Percentiles rank a stretch among this genome's conserved stretches.
Conservation (phyloP, 148 eudicot species). For the Fallopia convolvulus region DNA sequence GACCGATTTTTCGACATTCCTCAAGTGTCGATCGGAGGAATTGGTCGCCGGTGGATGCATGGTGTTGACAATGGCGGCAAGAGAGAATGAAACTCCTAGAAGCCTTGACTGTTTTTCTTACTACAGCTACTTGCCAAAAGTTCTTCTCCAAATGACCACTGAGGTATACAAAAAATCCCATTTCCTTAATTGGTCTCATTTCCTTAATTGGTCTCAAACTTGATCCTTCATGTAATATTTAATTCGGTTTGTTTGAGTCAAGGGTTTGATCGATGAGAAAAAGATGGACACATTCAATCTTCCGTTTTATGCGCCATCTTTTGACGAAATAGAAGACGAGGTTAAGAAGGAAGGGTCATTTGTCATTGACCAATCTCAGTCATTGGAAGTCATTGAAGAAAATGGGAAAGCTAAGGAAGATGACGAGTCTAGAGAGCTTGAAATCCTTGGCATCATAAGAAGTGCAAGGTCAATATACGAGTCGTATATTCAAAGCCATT, state of each 20-base stretch:
- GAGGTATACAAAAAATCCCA: neutral
- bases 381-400: no score
- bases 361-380: neutral
- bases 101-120: neutral
- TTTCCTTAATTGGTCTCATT: no score
- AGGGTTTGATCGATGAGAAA: neutral
- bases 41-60: conserved; percentile 46
- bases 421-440: neutral
- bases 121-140: neutral
- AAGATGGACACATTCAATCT: neutral
- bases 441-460: neutral
- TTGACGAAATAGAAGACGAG: neutral
- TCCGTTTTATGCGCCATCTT: neutral
- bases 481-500: neutral
- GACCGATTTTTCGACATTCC: conserved; percentile 40
- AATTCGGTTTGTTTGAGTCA: no score
- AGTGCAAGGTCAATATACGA: neutral
- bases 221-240: neutral
- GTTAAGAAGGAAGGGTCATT: neutral
- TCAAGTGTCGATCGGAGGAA: conserved; percentile 50
- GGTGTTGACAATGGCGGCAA: conserved; percentile 50
- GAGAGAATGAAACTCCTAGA: conserved; percentile 12
- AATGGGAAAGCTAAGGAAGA: neutral
- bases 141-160: neutral
- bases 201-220: no score